Conservation (phyloP, 2,329 filamentous ascomycete species). For the Aspergillus unguis region DNA sequence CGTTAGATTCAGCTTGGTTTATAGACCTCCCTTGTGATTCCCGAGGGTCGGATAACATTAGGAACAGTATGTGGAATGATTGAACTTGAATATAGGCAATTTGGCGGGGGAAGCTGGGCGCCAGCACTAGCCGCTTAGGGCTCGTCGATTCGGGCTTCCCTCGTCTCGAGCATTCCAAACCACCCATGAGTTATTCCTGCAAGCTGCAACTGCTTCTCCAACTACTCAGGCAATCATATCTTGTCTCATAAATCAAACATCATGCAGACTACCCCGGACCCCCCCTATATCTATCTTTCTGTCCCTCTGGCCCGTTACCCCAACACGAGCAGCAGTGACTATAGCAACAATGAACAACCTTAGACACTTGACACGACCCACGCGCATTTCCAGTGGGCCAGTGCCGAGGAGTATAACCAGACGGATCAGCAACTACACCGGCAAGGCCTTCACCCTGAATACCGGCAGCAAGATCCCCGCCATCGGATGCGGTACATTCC, state of each 20-base stretch:
- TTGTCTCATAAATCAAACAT: background rate
- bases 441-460: slow-evolving; percentile 48
- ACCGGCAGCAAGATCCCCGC: slow-evolving; percentile 57
- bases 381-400: background rate
- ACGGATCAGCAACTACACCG: background rate
- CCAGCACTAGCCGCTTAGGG: too few relatives aligned
- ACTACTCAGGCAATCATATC: background rate
- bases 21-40: background rate
- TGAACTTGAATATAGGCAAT: too few relatives aligned
- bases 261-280: too few relatives aligned
- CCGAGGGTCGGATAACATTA: background rate
- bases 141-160: too few relatives aligned
- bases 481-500: slow-evolving; percentile 53
- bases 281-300: too few relatives aligned
- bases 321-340: too few relatives aligned
- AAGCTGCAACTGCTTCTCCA: background rate
- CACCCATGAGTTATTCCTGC: background rate
- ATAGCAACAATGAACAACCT: too few relatives aligned
- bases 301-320: too few relatives aligned
- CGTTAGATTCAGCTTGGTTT: background rate
- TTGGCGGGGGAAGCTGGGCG: too few relatives aligned
- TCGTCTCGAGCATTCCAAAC: too few relatives aligned
- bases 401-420: background rate
- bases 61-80: too few relatives aligned
- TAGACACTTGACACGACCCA: too few relatives aligned